These are phyloP conservation scores for Penicillium parvum DNA, from an alignment of 495 filamentous ascomycete genomes.

Conservation along the genomic window DNA sequence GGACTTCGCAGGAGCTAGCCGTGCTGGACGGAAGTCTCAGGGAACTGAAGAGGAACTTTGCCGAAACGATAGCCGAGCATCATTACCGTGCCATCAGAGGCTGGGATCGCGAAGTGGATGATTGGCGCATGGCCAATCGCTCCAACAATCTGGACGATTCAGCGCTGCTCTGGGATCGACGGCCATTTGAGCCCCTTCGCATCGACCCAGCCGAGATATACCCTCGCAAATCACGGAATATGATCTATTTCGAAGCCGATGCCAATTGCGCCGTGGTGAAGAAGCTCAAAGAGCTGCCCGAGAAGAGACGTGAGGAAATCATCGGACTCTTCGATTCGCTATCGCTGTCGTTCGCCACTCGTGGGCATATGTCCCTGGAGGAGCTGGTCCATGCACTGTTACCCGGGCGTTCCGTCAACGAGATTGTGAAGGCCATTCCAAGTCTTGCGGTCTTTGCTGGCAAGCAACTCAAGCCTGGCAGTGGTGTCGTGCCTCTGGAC, in stretches of 20 bases:
- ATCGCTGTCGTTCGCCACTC: slow-evolving; percentile 19
- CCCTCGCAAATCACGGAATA: slow-evolving; percentile 30
- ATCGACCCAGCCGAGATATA: slow-evolving; percentile 53
- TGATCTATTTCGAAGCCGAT: slow-evolving; percentile 40
- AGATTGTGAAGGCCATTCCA: slow-evolving; percentile 32
- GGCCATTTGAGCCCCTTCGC: slow-evolving; percentile 52
- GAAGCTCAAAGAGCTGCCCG: slow-evolving; percentile 13
- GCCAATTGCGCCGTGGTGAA: slow-evolving; percentile 14
- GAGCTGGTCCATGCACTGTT: slow-evolving; percentile 27
- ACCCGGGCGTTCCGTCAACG: slow-evolving; percentile 21
- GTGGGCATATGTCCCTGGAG: slow-evolving; percentile 16
- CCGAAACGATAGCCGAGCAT: slow-evolving; percentile 6
- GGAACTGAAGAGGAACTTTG: no score
- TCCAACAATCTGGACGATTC: slow-evolving; percentile 35
- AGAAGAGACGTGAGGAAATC: slow-evolving; percentile 5
- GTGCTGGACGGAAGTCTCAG: slow-evolving; percentile 16
- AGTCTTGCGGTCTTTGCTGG: slow-evolving; percentile 25
- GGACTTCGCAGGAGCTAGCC: slow-evolving; percentile 30
- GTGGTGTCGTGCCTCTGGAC: slow-evolving; percentile 16
- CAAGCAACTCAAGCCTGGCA: slow-evolving; percentile 30
- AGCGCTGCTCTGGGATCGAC: slow-evolving; percentile 59
- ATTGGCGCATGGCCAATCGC: slow-evolving; percentile 15
- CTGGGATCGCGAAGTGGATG: slow-evolving; percentile 17
- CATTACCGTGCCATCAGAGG: slow-evolving; percentile 19
- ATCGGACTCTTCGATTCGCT: slow-evolving; percentile 23